Evolutionary conservation across 2,329 filamentous ascomycete genomes (phyloP).

Genomic region (Aurifilum marmelostoma): DNA sequence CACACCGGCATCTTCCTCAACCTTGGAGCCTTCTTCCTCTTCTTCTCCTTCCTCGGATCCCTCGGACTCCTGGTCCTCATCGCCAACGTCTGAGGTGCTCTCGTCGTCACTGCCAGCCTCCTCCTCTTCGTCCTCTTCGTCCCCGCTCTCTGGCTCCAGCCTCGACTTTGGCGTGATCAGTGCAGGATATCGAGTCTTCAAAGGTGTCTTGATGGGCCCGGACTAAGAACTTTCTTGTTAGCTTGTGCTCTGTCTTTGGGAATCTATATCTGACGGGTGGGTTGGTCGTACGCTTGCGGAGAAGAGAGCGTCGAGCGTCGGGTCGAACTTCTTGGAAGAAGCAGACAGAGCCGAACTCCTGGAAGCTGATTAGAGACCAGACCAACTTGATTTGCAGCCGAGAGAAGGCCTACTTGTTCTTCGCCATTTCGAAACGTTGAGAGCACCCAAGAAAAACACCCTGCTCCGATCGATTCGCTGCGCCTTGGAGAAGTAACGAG

Average conservation of each 20-base stretch:
- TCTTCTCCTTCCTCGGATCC: constrained; percentile 47
- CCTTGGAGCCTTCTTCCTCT: constrained; percentile 46
- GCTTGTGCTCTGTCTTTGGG: not conserved
- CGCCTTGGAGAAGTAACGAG: not conserved
- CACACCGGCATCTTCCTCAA: constrained; percentile 44
- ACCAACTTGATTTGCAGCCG: no score
- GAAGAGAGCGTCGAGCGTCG: constrained; percentile 71
- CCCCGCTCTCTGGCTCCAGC: constrained; percentile 32
- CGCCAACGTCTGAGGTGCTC: constrained; percentile 36
- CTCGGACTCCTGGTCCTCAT: no score
- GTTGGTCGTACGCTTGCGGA: constrained; percentile 67
- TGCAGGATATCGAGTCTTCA: constrained; percentile 50
- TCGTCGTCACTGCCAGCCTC: constrained; percentile 27
- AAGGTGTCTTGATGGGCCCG: constrained; percentile 53
- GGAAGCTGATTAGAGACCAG: constrained; percentile 21
- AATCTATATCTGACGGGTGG: not conserved
- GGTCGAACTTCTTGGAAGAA: constrained; percentile 64
- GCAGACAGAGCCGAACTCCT: constrained; percentile 48
- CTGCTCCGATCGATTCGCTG: not conserved
- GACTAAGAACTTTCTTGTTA: constrained; percentile 44
- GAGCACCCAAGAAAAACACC: not conserved
- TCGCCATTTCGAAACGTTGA: constrained; percentile 18
- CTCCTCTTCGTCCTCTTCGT: constrained; percentile 33
- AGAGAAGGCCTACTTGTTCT: constrained; percentile 22
- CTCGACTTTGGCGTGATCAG: constrained; percentile 38